Evolutionary conservation across 306 rosid genomes (phyloP).

Genomic region (Prunus dulcis): DNA sequence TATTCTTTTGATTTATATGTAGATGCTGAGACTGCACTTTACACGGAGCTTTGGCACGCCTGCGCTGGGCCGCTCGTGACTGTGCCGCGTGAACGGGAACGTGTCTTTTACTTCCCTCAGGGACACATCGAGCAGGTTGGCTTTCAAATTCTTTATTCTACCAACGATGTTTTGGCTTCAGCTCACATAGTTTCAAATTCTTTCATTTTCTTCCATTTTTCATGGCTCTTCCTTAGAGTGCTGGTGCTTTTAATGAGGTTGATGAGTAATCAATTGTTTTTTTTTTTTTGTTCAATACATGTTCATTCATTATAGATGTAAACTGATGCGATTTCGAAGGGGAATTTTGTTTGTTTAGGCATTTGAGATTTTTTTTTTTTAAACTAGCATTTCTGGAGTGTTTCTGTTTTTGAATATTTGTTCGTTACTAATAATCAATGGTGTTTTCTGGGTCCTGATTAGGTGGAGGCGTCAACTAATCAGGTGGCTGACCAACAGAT

Average conservation of each 20-base stretch:
- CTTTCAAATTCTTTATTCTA: not conserved
- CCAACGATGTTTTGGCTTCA: not conserved
- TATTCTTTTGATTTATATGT: slow-evolving; percentile 11
- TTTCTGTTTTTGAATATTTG: not conserved
- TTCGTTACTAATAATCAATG: not conserved
- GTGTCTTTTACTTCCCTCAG: slow-evolving; percentile 93
- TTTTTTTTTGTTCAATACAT: not conserved
- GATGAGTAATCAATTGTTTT: not conserved
- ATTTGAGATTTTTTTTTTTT: not conserved
- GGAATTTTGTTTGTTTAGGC: not conserved
- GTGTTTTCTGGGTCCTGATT: slow-evolving; percentile 16
- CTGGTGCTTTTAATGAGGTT: not conserved
- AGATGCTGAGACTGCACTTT: slow-evolving; percentile 80
- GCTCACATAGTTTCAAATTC: not conserved
- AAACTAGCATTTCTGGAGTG: not conserved
- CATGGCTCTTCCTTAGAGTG: not conserved
- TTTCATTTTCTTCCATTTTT: not conserved
- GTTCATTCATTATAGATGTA: not conserved
- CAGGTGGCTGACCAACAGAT: slow-evolving; percentile 88
- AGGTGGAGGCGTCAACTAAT: slow-evolving; percentile 98
- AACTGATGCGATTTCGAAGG: not conserved
- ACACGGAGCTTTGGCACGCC: slow-evolving; percentile 93
- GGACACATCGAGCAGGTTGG: slow-evolving; percentile 95
- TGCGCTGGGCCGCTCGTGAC: slow-evolving; percentile 97
- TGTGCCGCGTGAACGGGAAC: slow-evolving; percentile 72